Base-by-base conservation (phyloP, 2,329 filamentous ascomycete genomes). In the Neonectria neomacrospora region DNA sequence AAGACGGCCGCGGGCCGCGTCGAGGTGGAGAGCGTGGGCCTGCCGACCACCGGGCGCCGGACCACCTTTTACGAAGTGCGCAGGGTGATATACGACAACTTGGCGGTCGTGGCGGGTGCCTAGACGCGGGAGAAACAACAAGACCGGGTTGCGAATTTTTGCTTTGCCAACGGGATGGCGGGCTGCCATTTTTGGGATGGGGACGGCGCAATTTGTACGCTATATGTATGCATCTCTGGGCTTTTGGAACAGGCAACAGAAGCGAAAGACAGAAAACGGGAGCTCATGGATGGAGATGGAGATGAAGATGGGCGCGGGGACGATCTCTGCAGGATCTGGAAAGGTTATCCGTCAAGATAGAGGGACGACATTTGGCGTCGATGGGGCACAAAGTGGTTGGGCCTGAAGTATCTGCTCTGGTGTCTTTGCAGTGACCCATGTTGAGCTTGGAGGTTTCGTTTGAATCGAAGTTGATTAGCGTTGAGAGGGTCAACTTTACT, bases 1-100 rank as follows among this genome's bases (percentile, higher is more conserved):
- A 98, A 99, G 83, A 92, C 91, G 50, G 90, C 89, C 1, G 91
- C 91, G n/a, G 94, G 94, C 0, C 89, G 87, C 70, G 93, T 97
- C 73, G 95, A 96, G 79, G 88, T 97, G 18, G 95, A 97, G 80
- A 91, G 90, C 63, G 88, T 91, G 5, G 91, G 88, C 1, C 55
- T 80, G 67, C 77, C 76, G 23, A 73, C 70, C 1, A 71, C 69
- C 7, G 74, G 74, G n/a, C 69, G 74, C 63, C 70, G 84, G 54
- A 88, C 88, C 61, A 94, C 91, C 37, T 96, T 97, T 75, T 92
- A 93, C 74, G 92, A 92, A 55, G 95, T 98, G 10, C 93, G 93
- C 80, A 90, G 85, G 79, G 94, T 92, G 79, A 96, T 99, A 68
- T 99, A 99, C 77, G 93, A 97, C 70, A 94, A 93, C 9, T 80